Evolutionary conservation across 352 stramenopile genomes (phyloP), one percentile per base, ranked within the genome.

Genomic region (Pythium aristosporum): DNA sequence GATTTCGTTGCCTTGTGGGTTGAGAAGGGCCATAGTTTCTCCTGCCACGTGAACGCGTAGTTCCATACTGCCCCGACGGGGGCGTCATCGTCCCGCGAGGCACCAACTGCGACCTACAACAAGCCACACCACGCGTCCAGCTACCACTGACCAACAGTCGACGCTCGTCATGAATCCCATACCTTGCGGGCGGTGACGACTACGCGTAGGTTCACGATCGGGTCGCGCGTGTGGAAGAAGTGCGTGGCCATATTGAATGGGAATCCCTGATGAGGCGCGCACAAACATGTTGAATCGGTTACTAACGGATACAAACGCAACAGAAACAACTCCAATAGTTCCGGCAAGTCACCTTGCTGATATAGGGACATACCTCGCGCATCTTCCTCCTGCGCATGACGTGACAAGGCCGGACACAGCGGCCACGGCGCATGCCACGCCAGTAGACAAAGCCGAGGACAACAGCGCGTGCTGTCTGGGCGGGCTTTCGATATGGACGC

Each of bases 201-300:
- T 34, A 92, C 46, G 46, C 67, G 69, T 16, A 92, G 61, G 55
- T 90, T 87, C 64, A 88, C 80, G 61, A 92, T 89, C 11, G 84
- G 80, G 59, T 89, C 81, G 63, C 76, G 76, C 47, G 84, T 83
- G 76, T 91, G 82, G 63, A 90, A 92, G 69, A 79, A 83, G 36
- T 79, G 67, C 46, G 77, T 88, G 16, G 47, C 43, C 61, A 63
- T 56, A 42, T 42, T 42, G 37, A 16, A 16, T 16, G 37, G 10
- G 37, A 5, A 42, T 42, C 10, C 2, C 2, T 42, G 10, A 42
- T 4, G 37, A 12, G 10, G 37, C 15, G 25, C 37, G 37, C 11
- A 16, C 15, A 12, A 42, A 16, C 15, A 42, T 42, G 37, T 42
- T 30, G 25, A 16, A 42, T 42, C 37, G 15, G 10, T 42, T 42